A percentile compares a stretch with the other conserved stretches of the same genome.
These are phyloP conservation scores for Citrus australasica DNA, from an alignment of 345 rosid species.

Conservation along the genomic window DNA sequence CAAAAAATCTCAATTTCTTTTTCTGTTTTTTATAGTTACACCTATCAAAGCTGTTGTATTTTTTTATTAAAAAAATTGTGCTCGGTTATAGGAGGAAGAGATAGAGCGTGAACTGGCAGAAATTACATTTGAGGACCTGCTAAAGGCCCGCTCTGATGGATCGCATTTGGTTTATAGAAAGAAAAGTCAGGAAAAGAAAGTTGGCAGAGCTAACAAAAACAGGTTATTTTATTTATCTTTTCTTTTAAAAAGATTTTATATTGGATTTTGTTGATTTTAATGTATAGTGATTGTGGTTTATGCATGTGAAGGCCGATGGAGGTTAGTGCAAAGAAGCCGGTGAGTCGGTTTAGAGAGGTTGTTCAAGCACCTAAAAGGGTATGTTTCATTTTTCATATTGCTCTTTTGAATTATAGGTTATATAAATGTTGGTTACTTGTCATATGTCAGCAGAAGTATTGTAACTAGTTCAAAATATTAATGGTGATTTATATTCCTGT, in stretches of 20 bases:
- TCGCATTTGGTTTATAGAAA: constrained; percentile 42
- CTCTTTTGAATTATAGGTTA: not conserved
- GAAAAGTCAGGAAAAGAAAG: constrained; percentile 33
- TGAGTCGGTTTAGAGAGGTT: constrained; percentile 69
- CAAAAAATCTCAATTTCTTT: not conserved
- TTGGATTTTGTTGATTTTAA: not conserved
- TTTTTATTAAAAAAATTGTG: not conserved
- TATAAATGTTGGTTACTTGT: not conserved
- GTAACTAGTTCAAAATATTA: not conserved
- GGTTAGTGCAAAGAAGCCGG: constrained; percentile 71
- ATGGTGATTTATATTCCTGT: not conserved
- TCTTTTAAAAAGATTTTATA: not conserved
- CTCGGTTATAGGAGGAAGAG: constrained; percentile 48
- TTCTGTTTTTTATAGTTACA: not conserved
- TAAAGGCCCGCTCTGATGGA: constrained; percentile 66
- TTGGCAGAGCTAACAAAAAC: constrained; percentile 4
- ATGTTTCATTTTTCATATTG: not conserved
- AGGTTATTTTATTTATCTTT: not conserved
- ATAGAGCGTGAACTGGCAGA: constrained; percentile 61
- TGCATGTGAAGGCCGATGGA: constrained; percentile 59
- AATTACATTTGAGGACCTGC: constrained; percentile 78
- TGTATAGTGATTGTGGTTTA: not conserved
- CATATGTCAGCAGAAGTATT: not conserved
- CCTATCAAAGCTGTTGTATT: not conserved
- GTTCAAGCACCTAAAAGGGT: constrained; percentile 80